A percentile compares a stretch with the other conserved stretches of the same genome.
Conservation (phyloP, 352 stramenopile genomes). For the Halophytophthora polymorphica region DNA sequence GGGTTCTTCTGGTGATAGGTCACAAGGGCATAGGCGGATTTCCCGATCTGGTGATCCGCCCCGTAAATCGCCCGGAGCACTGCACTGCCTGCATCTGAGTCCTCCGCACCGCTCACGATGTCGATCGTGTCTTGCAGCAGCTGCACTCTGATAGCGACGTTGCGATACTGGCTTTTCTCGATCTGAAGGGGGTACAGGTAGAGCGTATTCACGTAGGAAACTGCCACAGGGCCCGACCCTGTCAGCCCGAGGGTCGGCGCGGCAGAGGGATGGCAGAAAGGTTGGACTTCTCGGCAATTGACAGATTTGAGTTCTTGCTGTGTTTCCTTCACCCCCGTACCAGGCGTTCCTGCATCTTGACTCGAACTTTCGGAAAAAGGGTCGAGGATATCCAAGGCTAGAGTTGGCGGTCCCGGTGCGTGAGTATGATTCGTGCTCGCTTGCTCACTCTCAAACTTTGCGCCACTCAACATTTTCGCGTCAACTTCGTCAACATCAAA, state of each 20-base stretch:
- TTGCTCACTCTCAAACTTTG: conserved; percentile 46
- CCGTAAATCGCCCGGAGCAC: conserved; percentile 40
- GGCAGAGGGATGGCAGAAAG: conserved; percentile 47
- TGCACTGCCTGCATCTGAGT: conserved; percentile 24
- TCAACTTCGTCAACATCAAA: conserved; percentile 54
- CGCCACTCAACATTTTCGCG: conserved; percentile 28
- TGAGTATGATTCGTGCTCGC: conserved; percentile 1
- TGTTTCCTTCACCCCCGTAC: background rate
- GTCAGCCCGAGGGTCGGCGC: conserved; percentile 33
- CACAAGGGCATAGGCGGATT: conserved; percentile 44
- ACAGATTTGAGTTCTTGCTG: conserved; percentile 3
- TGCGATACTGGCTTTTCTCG: conserved; percentile 66
- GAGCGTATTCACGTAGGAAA: conserved; percentile 54
- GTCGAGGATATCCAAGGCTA: conserved; percentile 26
- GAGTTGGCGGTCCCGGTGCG: background rate
- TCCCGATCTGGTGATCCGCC: conserved; percentile 20
- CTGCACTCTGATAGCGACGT: conserved; percentile 64
- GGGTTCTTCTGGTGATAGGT: conserved; percentile 78
- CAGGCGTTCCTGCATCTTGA: background rate
- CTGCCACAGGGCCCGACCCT: conserved; percentile 49
- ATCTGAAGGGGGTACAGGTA: conserved; percentile 69
- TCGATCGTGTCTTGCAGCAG: conserved; percentile 50
- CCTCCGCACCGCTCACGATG: conserved; percentile 36
- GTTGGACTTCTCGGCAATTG: conserved; percentile 57
- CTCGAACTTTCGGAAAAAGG: conserved; percentile 26